Evolutionary conservation across 2,329 filamentous ascomycete species (phyloP).

Genomic region (Chaetomium sp.): DNA sequence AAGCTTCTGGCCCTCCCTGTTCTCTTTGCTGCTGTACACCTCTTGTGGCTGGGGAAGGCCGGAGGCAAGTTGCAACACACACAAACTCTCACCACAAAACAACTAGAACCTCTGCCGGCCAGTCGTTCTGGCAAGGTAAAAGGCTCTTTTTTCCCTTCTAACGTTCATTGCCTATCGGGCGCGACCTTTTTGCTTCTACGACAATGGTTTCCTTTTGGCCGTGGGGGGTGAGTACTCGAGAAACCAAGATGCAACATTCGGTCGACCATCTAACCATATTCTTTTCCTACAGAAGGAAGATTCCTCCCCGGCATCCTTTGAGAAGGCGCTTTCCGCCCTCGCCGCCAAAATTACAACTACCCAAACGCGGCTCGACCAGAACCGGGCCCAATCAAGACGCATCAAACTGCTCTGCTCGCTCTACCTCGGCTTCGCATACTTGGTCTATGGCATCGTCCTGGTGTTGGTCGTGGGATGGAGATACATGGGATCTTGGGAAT

Average conservation of each 20-base stretch:
- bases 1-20: constrained; percentile 19
- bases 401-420: constrained; percentile 85
- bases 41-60: constrained; percentile 7
- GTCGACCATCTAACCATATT: constrained; percentile 5
- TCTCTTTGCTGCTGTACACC: constrained; percentile 5
- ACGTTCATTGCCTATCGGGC: not conserved
- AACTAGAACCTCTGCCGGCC: not conserved
- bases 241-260: constrained; percentile 4
- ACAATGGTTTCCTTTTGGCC: constrained; percentile 46
- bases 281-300: constrained; percentile 63
- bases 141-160: not conserved
- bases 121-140: not conserved
- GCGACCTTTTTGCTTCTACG: not conserved
- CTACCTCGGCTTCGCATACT: constrained; percentile 87
- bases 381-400: constrained; percentile 72
- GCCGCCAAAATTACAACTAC: constrained; percentile 79
- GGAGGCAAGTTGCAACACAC: constrained; percentile 6
- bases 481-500: constrained; percentile 76
- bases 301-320: constrained; percentile 86
- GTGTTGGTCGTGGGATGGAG: constrained; percentile 82
- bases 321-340: constrained; percentile 82
- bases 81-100: constrained; percentile 11
- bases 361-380: constrained; percentile 71
- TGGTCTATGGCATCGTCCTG: constrained; percentile 80
- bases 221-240: constrained; percentile 64